A percentile compares a stretch with the other conserved stretches of the same genome.
Conservation (phyloP, 495 filamentous ascomycete species). For the Aspergillus conjunctus region DNA sequence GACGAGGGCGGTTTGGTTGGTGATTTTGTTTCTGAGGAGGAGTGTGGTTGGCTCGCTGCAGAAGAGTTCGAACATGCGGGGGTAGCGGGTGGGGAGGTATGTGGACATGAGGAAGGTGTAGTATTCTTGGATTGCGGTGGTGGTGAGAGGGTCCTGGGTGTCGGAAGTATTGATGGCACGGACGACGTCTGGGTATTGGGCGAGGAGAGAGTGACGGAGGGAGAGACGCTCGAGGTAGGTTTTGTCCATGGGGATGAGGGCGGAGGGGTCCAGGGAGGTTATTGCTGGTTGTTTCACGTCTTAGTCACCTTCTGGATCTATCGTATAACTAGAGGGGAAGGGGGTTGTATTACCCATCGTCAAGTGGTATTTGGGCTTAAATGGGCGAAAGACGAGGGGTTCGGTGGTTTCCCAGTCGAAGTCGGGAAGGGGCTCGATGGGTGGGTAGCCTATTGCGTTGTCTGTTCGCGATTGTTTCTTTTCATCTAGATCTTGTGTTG, state of each 20-base stretch:
- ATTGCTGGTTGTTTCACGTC: slow-evolving; percentile 35
- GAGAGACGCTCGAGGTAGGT: slow-evolving; percentile 59
- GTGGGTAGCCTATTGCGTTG: slow-evolving; percentile 21
- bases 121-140: slow-evolving; percentile 59
- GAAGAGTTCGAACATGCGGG: slow-evolving; percentile 55
- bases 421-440: slow-evolving; percentile 54
- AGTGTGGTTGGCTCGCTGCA: background rate
- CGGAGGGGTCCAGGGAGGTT: slow-evolving; percentile 51
- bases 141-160: slow-evolving; percentile 28
- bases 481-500: background rate
- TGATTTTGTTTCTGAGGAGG: slow-evolving; percentile 14
- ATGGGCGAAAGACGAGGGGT: slow-evolving; percentile 64
- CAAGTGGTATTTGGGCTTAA: slow-evolving; percentile 71
- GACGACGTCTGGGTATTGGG: slow-evolving; percentile 44
- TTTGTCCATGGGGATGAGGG: slow-evolving; percentile 64
- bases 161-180: slow-evolving; percentile 37
- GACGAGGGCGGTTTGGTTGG: background rate
- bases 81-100: slow-evolving; percentile 67
- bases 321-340: background rate
- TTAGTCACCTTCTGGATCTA: too few species aligned
- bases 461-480: slow-evolving; percentile 2
- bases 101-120: slow-evolving; percentile 63
- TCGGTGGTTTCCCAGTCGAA: slow-evolving; percentile 64
- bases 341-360: slow-evolving; percentile 64
- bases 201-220: slow-evolving; percentile 51